Evolutionary conservation across 73 alveolate genomes (phyloP).

Genomic region (Tetrahymena thermophila): DNA sequence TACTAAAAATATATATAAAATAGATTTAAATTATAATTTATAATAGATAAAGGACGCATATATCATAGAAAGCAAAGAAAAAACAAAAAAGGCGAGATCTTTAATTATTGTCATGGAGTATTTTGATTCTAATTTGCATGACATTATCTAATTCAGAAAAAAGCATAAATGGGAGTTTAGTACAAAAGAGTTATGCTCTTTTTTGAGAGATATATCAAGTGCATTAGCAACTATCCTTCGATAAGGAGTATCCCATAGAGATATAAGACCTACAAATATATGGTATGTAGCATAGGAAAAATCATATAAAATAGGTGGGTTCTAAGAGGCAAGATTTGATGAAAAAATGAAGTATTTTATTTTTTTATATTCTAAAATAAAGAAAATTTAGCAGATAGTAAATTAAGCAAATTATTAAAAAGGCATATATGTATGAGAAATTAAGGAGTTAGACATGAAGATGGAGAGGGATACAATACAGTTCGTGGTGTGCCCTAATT

Average conservation of each 20-base stretch:
- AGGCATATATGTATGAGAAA: slow-evolving; percentile 6
- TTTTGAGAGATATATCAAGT: slow-evolving; percentile 29
- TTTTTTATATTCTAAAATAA: not conserved
- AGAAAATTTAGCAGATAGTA: not conserved
- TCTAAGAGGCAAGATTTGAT: slow-evolving; percentile 32
- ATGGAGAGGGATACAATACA: slow-evolving; percentile 31
- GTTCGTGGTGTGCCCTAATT: slow-evolving; percentile 45
- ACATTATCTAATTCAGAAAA: slow-evolving; percentile 31
- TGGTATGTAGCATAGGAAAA: slow-evolving; percentile 27
- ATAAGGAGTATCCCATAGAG: slow-evolving; percentile 25
- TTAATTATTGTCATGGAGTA: slow-evolving; percentile 28
- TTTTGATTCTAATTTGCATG: slow-evolving; percentile 38
- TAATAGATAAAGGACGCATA: slow-evolving; percentile 19
- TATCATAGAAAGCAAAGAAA: slow-evolving; percentile 33
- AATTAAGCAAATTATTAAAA: not conserved
- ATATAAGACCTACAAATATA: slow-evolving; percentile 30
- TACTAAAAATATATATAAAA: not conserved
- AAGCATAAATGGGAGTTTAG: slow-evolving; percentile 40
- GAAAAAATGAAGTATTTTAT: not conserved
- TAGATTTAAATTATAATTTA: not conserved
- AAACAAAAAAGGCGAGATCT: slow-evolving; percentile 10
- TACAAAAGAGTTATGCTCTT: slow-evolving; percentile 8
- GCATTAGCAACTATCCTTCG: slow-evolving; percentile 21
- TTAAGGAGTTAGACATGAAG: slow-evolving; percentile 2
- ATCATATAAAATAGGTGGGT: slow-evolving; percentile 35